These are phyloP conservation scores for Pseudogymnoascus sp. DNA, from an alignment of 2,329 filamentous ascomycete species.

Conservation along the genomic window DNA sequence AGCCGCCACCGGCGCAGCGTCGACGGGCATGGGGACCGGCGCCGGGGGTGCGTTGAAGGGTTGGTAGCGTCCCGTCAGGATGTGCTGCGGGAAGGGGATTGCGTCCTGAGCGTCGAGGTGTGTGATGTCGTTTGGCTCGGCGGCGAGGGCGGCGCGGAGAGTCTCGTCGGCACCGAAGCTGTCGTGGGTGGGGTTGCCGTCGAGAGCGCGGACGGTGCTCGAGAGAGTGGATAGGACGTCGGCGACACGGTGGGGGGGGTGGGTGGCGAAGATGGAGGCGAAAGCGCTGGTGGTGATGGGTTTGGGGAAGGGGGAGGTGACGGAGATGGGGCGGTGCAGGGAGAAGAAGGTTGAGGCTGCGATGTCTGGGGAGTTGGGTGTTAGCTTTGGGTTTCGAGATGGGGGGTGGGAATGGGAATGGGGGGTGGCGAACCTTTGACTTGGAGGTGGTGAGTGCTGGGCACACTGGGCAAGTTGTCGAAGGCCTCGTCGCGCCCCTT, in stretches of 20 bases:
- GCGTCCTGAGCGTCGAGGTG: slow-evolving; percentile 44
- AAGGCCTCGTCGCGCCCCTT: slow-evolving; percentile 38
- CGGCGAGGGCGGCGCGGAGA: slow-evolving; percentile 35
- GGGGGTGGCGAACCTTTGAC: slow-evolving; percentile 46
- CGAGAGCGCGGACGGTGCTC: slow-evolving; percentile 51
- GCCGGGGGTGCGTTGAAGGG: slow-evolving; percentile 82
- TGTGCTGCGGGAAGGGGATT: slow-evolving; percentile 59
- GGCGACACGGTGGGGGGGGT: slow-evolving; percentile 42
- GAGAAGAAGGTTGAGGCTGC: slow-evolving; percentile 91
- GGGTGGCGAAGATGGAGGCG: slow-evolving; percentile 69
- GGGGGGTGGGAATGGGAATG: background rate
- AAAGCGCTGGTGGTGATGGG: slow-evolving; percentile 67
- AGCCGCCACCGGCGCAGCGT: slow-evolving; percentile 32
- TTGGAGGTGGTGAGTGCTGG: slow-evolving; percentile 65
- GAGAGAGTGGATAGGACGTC: slow-evolving; percentile 63
- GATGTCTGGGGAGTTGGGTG: slow-evolving; percentile 55
- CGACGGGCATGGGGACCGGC: slow-evolving; percentile 52
- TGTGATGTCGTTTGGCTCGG: slow-evolving; percentile 45
- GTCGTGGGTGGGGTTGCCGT: slow-evolving; percentile 32
- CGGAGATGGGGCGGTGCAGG: slow-evolving; percentile 85
- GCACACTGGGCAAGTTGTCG: slow-evolving; percentile 62
- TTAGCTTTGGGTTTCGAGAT: slow-evolving; percentile 12
- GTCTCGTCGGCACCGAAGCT: slow-evolving; percentile 27
- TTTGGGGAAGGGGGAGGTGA: slow-evolving; percentile 72
- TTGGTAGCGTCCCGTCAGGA: slow-evolving; percentile 61